These are phyloP conservation scores for Lentinula boryana DNA, from an alignment of 768 basidiomycete genomes.

Conservation along the genomic window DNA sequence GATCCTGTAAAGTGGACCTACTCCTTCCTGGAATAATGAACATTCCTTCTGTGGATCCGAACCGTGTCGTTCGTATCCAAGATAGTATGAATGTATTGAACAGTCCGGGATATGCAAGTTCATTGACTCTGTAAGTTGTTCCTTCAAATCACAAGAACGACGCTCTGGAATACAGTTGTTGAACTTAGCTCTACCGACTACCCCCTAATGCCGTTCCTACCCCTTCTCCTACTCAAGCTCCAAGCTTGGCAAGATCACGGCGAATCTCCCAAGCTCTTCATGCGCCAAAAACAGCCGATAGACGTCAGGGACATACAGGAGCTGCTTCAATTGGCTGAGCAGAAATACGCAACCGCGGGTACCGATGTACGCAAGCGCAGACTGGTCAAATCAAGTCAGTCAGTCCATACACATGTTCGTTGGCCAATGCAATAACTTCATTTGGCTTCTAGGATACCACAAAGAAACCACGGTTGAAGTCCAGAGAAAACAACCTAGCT, in stretches of 20 bases:
- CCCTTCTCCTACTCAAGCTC: constrained; percentile 34
- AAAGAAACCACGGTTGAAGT: not conserved
- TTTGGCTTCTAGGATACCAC: not conserved
- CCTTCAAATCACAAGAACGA: too few relatives aligned
- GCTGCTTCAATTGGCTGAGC: constrained; percentile 30
- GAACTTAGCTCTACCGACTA: not conserved
- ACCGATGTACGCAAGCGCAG: not conserved
- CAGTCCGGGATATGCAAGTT: too few relatives aligned
- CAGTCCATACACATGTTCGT: too few relatives aligned
- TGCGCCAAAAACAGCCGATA: constrained; percentile 29
- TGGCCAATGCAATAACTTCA: not conserved
- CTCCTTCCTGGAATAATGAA: constrained; percentile 29
- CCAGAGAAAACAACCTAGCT: not conserved
- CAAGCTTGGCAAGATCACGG: constrained; percentile 37
- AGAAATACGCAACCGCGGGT: constrained; percentile 10
- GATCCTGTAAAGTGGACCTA: constrained; percentile 33
- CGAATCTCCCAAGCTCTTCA: constrained; percentile 20
- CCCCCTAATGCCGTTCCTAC: constrained; percentile 32
- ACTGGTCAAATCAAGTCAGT: not conserved
- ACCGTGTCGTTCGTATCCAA: constrained; percentile 13
- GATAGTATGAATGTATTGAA: not conserved
- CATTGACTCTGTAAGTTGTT: too few relatives aligned
- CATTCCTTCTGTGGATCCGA: constrained; percentile 25
- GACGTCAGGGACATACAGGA: constrained; percentile 37
- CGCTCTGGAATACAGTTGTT: too few relatives aligned